phyloP scores from a whole-genome alignment of 2,329 filamentous ascomycete genomes.

The Xylariomycetidae sp. region DNA sequence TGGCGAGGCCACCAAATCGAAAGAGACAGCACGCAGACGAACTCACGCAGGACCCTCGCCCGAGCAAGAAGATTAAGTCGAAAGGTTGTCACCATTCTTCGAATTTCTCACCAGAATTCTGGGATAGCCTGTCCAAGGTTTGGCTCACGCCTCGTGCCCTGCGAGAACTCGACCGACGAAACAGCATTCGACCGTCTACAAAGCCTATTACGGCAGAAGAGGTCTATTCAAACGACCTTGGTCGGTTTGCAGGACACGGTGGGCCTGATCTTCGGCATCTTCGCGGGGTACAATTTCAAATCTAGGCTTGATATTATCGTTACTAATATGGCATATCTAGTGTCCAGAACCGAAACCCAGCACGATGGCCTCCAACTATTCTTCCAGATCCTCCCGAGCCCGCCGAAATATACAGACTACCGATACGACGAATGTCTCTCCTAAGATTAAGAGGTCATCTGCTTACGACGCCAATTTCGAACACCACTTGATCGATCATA shows the following conservation, averaged over 20 bases:
- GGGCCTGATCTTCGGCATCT: conserved; percentile 30
- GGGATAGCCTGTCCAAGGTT: conserved; percentile 22
- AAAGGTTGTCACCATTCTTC: too few relatives aligned
- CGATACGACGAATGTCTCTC: conserved; percentile 7
- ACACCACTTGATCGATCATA: conserved; percentile 19
- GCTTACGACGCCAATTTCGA: conserved; percentile 23
- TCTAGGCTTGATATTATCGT: conserved; percentile 4
- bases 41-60: too few relatives aligned
- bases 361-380: too few relatives aligned
- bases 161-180: conserved; percentile 23
- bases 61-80: too few relatives aligned
- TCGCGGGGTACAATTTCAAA: conserved; percentile 24
- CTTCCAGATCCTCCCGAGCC: not conserved
- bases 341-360: not conserved
- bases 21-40: too few relatives aligned
- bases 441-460: conserved; percentile 18
- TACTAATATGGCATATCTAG: conserved; percentile 13
- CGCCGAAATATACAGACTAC: conserved; percentile 13
- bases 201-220: conserved; percentile 5
- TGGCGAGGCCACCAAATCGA: too few relatives aligned
- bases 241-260: conserved; percentile 25
- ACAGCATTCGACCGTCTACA: conserved; percentile 1
- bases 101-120: too few relatives aligned
- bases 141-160: conserved; percentile 21
- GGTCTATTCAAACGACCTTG: conserved; percentile 7